Evolutionary conservation across 805 yeast genomes (phyloP).

Genomic region (Sugiyamaella chiloensis): DNA sequence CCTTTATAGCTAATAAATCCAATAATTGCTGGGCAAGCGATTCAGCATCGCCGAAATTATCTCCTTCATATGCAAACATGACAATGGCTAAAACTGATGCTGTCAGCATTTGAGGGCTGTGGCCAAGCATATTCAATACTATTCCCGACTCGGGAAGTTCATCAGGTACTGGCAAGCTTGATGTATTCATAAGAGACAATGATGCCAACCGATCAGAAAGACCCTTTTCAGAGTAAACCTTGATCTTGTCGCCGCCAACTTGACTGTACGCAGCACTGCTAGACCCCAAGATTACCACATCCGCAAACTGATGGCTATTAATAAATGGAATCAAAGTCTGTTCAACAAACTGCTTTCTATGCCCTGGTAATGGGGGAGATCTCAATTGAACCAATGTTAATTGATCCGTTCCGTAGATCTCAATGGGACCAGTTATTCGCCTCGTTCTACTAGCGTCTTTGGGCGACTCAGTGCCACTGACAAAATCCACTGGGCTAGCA

Average conservation of each 20-base stretch:
- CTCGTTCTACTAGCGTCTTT: constrained; percentile 7
- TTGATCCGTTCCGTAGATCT: constrained; percentile 48
- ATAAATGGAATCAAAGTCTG: constrained; percentile 54
- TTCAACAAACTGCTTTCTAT: constrained; percentile 46
- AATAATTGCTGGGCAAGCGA: constrained; percentile 42
- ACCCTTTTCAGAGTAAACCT: constrained; percentile 16
- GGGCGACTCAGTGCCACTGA: constrained; percentile 23
- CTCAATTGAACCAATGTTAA: constrained; percentile 65
- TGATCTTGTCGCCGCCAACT: constrained; percentile 4
- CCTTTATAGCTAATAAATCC: constrained; percentile 27
- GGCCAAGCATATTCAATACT: constrained; percentile 26
- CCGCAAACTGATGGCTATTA: constrained; percentile 37
- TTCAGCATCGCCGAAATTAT: constrained; percentile 71
- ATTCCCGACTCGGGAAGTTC: constrained; percentile 36
- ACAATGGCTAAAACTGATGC: constrained; percentile 32
- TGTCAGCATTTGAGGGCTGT: neutral
- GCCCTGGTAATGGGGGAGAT: constrained; percentile 76
- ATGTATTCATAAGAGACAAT: constrained; percentile 6
- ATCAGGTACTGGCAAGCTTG: constrained; percentile 15
- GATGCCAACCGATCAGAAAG: constrained; percentile 14
- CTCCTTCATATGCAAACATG: constrained; percentile 83
- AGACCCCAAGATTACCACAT: constrained; percentile 65
- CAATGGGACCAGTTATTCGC: constrained; percentile 60
- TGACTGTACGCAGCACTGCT: constrained; percentile 53
- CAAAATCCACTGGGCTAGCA: constrained; percentile 69